phyloP scores from a whole-genome alignment of 2,329 filamentous ascomycete species.

The Aspergillus fischeri region DNA sequence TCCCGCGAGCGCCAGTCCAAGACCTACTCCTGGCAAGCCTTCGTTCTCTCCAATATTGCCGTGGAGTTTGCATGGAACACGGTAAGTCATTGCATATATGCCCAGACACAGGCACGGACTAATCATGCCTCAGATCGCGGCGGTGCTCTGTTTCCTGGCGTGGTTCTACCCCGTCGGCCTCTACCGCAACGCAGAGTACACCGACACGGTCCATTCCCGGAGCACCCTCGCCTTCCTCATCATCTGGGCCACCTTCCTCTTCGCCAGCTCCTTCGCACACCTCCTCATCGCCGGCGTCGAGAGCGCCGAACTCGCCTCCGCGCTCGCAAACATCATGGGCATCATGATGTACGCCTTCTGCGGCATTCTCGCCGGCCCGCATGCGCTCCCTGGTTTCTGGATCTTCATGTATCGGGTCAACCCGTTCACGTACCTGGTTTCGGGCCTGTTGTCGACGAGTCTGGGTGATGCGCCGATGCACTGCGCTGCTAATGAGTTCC shows the following conservation, averaged over 20 bases:
- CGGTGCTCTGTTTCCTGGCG: constrained; percentile 53
- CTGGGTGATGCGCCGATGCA: neutral
- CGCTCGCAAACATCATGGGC: neutral
- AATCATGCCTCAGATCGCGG: constrained; percentile 43
- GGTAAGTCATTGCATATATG: neutral
- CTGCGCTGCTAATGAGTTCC: neutral
- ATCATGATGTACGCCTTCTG: constrained; percentile 7
- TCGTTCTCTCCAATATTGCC: constrained; percentile 64
- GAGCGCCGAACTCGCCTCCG: neutral
- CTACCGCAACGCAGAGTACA: constrained; percentile 30
- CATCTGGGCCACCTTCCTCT: constrained; percentile 62
- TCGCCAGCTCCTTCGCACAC: constrained; percentile 63
- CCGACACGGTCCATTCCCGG: constrained; percentile 40
- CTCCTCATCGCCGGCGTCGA: constrained; percentile 56
- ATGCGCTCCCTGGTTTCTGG: constrained; percentile 6
- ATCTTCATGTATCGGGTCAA: neutral
- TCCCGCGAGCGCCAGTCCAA: constrained; percentile 59
- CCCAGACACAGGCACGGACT: neutral
- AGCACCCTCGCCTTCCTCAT: constrained; percentile 62
- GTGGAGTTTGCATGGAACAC: constrained; percentile 63
- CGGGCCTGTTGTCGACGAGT: constrained; percentile 1
- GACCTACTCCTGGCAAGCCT: constrained; percentile 67
- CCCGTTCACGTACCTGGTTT: constrained; percentile 20
- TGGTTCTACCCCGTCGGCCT: constrained; percentile 61
- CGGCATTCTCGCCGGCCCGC: constrained; percentile 2